Evolutionary conservation across 2,329 filamentous ascomycete genomes (phyloP).

Genomic region (Pseudopithomyces maydicus): DNA sequence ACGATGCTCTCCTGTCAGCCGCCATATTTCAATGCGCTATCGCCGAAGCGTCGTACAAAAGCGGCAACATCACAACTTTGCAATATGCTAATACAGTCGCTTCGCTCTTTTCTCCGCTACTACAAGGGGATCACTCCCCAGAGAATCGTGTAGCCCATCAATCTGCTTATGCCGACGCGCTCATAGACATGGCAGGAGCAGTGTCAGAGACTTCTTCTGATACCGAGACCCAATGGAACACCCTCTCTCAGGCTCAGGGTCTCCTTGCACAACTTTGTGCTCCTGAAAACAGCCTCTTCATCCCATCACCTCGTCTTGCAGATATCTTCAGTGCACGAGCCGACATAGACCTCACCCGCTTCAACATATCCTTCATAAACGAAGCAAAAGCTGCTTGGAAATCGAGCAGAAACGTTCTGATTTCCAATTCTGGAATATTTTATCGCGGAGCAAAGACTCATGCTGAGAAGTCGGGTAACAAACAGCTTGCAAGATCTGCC

Average conservation of each 20-base stretch:
- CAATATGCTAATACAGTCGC: constrained; percentile 57
- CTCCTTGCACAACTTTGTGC: constrained; percentile 32
- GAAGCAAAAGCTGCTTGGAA: constrained; percentile 35
- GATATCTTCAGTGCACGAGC: constrained; percentile 40
- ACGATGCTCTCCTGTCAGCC: constrained; percentile 59
- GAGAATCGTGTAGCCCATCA: constrained; percentile 58
- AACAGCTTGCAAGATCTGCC: constrained; percentile 37
- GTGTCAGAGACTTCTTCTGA: constrained; percentile 38
- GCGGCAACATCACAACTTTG: constrained; percentile 53
- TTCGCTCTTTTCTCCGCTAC: constrained; percentile 38
- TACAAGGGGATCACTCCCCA: constrained; percentile 52
- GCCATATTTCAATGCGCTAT: constrained; percentile 63
- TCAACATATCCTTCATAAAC: constrained; percentile 30
- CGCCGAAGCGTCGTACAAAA: constrained; percentile 62
- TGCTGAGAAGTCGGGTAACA: constrained; percentile 32
- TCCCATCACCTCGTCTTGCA: constrained; percentile 33
- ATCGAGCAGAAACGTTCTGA: constrained; percentile 38
- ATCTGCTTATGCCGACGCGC: constrained; percentile 61
- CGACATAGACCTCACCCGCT: constrained; percentile 41
- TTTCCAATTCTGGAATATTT: constrained; percentile 46
- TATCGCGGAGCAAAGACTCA: constrained; percentile 41
- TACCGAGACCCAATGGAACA: constrained; percentile 37
- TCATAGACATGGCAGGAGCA: constrained; percentile 59
- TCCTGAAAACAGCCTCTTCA: constrained; percentile 16
- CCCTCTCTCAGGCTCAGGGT: constrained; percentile 36